Percentiles rank a stretch among this genome's conserved stretches.
These are phyloP conservation scores for Lodderomyces margitis DNA, from an alignment of 1,139 yeast species.

Conservation along the genomic window DNA sequence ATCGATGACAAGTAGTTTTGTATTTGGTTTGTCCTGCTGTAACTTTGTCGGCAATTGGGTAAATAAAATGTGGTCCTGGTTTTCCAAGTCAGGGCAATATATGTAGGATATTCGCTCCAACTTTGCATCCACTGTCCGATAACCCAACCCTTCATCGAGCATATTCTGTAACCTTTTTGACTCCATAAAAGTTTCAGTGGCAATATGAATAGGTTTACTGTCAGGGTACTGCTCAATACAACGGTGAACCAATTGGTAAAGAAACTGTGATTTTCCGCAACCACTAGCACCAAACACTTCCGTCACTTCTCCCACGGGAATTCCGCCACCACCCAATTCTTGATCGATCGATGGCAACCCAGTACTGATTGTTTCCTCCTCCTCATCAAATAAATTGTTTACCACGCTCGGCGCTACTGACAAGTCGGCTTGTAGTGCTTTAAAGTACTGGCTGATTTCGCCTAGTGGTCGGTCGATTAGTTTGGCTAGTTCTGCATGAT, in stretches of 20 bases:
- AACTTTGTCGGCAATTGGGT: constrained; percentile 68
- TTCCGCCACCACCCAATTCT: constrained; percentile 63
- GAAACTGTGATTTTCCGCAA: constrained; percentile 78
- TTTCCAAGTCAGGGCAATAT: constrained; percentile 66
- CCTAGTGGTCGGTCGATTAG: constrained; percentile 45
- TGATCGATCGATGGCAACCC: constrained; percentile 61
- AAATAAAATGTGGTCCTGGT: constrained; percentile 69
- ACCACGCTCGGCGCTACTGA: constrained; percentile 4
- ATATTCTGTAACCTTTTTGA: constrained; percentile 53
- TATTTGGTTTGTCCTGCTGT: constrained; percentile 33
- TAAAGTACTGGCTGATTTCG: constrained; percentile 43
- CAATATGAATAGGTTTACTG: constrained; percentile 49
- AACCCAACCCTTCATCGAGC: constrained; percentile 10
- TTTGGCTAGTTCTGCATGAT: constrained; percentile 31
- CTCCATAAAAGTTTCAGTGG: constrained; percentile 75
- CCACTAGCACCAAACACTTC: constrained; percentile 86
- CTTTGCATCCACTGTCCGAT: constrained; percentile 24
- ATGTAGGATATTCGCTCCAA: constrained; percentile 57
- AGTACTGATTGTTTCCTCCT: constrained; percentile 51
- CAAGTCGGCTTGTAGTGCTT: constrained; percentile 10
- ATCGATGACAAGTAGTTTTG: constrained; percentile 66
- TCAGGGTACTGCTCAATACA: constrained; percentile 28
- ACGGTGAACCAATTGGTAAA: constrained; percentile 53
- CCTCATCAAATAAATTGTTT: constrained; percentile 11
- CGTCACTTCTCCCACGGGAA: constrained; percentile 63